These are phyloP conservation scores for Stramenopiles sp. DNA, from an alignment of 352 stramenopile genomes.

Conservation along the genomic window DNA sequence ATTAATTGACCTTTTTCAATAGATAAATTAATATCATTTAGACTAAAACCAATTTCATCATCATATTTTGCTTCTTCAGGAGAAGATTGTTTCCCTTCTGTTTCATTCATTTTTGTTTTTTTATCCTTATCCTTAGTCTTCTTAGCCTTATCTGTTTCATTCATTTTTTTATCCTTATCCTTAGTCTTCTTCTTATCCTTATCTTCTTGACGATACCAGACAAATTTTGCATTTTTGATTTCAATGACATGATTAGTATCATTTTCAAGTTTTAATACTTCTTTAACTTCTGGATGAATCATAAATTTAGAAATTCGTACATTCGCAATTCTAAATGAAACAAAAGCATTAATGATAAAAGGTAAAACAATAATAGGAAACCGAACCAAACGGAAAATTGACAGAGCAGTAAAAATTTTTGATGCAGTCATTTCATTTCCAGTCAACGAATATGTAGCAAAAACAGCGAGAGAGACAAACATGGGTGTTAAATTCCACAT, in stretches of 20 bases:
- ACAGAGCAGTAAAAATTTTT: constrained; percentile 54
- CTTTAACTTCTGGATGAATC: constrained; percentile 7
- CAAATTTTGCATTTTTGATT: too few species aligned
- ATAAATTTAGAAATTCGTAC: constrained; percentile 22
- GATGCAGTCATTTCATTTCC: constrained; percentile 54
- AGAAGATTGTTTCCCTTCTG: constrained; percentile 2
- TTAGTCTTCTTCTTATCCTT: too few species aligned
- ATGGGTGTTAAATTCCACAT: constrained; percentile 44
- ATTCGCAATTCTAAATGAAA: constrained; percentile 38
- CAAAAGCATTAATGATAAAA: constrained; percentile 59
- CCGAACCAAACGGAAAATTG: constrained; percentile 74
- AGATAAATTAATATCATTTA: background rate
- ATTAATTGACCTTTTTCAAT: constrained; percentile 25
- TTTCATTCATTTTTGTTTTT: constrained; percentile 3
- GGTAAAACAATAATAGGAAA: constrained; percentile 89
- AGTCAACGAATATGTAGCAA: constrained; percentile 25
- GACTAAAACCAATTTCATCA: too few species aligned
- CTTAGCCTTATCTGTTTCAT: constrained; percentile 3
- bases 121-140: constrained; percentile 4
- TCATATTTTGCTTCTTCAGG: too few species aligned
- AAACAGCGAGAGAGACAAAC: constrained; percentile 53
- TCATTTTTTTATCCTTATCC: background rate
- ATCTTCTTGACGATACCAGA: background rate
- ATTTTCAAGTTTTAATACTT: background rate
- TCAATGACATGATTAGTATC: background rate